Evolutionary conservation across 2,329 filamentous ascomycete species (phyloP), one percentile per base, ranked within the genome.

Genomic region (Zasmidium cellare): DNA sequence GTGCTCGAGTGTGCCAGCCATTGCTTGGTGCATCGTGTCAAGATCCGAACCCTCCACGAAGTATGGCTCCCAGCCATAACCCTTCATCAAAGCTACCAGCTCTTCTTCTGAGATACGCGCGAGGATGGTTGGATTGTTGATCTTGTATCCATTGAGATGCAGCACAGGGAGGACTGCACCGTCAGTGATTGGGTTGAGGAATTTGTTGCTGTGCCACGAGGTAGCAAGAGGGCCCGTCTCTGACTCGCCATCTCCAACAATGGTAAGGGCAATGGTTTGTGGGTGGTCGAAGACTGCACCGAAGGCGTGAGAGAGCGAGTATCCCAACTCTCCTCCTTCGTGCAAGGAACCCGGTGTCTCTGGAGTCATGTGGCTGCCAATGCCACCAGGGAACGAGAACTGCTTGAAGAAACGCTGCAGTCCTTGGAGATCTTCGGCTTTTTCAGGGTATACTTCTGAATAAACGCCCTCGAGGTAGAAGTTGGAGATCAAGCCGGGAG

Each of bases 81-180:
- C 89, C 45, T 83, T 63, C 73, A 92, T 89, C 18, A 92, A 79
- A 22, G 81, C 77, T 65, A 85, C 82, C 5, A 92, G 79, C 74
- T 92, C 89, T 61, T 88, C 84, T 71, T 91, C 88, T 46, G 84
- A 84, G 69, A 92, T 87, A 64, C 89, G 85, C 14, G 89, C 85
- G 16, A 92, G 82, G 0, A 92, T 70, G 3, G 86, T 92, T 9
- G 88, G 88, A 73, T 91, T 90, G 78, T 90, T 90, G 78, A 92
- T 92, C 79, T 92, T 92, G 81, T 92, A 92, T 48, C 89, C 89
- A 67, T 92, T 92, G 31, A 92, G 79, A 72, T 92, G 88, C 11
- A 92, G 80, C 5, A 92, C 85, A 0, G 89, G 89, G 1, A 92
- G 80, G 7, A 92, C 89, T 38, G 88, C 89, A 25, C 89, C 89